Evolutionary conservation across 2,329 filamentous ascomycete genomes (phyloP), one percentile per base, ranked within the genome.

Genomic region (Epichloe sp.): DNA sequence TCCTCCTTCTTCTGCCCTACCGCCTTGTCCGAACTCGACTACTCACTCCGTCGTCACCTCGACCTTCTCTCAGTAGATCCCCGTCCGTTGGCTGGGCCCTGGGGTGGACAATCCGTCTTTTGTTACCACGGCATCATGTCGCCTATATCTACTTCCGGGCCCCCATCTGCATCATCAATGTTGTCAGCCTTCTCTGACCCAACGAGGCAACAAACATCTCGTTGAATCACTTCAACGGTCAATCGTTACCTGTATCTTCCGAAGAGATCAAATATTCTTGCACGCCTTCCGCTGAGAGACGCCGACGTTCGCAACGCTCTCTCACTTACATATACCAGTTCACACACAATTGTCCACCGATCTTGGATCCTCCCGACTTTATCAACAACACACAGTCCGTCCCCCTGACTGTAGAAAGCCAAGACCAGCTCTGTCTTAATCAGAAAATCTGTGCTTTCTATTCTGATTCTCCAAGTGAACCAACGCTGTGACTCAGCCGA

Each of bases 101-200:
- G 44, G 51, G 46, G 47, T 44, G 41, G 47, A 48, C 26, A 26
- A 37, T 41, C 36, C 10, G 46, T 35, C 41, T 21, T 21, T 21
- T 49, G 17, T 10, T 31, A 31, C 23, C 47, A 54, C 52, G 49
- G 49, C 51, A 46, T 26, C 3, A 21, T 21, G 15, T 40, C 41
- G 50, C 47, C 50, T 54, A 52, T 54, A 57, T 54, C 53, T 57
- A 54, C 41, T 47, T 53, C 19, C 49, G 48, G 52, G 54, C 53
- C 55, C 55, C 55, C 55, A 54, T 54, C 53, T 26, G 14, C 41
- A 21, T 49, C 3, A 45, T 34, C 19, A 14, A 36, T n/a, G 11
- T 21, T 17, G 14, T 42, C 44, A 44, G 43, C 47, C 47, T 44
- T 53, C 37, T 47, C 21, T 38, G 15, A 8, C 17, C 26, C 41